phyloP scores from a whole-genome alignment of 2,329 filamentous ascomycete species.

The Microsporum audouinii region DNA sequence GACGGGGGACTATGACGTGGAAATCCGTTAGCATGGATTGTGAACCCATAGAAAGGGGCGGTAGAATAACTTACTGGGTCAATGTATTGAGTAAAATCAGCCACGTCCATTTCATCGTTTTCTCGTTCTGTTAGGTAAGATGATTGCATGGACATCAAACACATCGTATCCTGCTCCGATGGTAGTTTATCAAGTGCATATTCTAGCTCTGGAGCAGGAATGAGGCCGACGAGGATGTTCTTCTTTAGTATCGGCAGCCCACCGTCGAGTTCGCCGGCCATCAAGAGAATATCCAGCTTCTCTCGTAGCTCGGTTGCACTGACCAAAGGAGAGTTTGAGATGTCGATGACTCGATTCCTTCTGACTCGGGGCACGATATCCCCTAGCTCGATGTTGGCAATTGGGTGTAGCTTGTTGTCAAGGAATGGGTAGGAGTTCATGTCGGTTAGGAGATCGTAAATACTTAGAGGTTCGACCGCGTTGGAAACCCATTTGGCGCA shows the following conservation, averaged over 20 bases:
- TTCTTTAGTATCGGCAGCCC: constrained; percentile 77
- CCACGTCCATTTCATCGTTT: constrained; percentile 48
- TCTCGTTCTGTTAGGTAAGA: constrained; percentile 49
- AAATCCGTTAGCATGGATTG: constrained; percentile 5
- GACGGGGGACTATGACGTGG: constrained; percentile 54
- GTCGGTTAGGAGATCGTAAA: constrained; percentile 90
- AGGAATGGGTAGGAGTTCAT: constrained; percentile 97
- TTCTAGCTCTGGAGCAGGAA: constrained; percentile 87
- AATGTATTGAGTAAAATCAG: constrained; percentile 82
- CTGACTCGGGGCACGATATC: constrained; percentile 73
- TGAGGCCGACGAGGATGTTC: constrained; percentile 72
- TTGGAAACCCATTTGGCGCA: constrained; percentile 98
- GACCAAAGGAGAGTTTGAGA: constrained; percentile 69
- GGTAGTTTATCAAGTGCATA: constrained; percentile 77
- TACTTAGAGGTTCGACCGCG: constrained; percentile 83
- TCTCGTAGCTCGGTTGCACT: constrained; percentile 62
- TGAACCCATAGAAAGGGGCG: neutral
- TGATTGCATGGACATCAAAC: constrained; percentile 64
- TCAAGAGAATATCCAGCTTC: constrained; percentile 72
- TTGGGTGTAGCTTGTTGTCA: constrained; percentile 87
- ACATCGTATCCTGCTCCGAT: constrained; percentile 59
- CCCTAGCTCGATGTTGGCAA: constrained; percentile 77
- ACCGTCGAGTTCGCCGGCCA: constrained; percentile 80
- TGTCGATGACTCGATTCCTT: constrained; percentile 72
- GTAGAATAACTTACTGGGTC: constrained; percentile 57